Evolutionary conservation across 176 grass and related monocot genomes (phyloP), one percentile per base, ranked within the genome.

Genomic region (Oropetium thomaeum): DNA sequence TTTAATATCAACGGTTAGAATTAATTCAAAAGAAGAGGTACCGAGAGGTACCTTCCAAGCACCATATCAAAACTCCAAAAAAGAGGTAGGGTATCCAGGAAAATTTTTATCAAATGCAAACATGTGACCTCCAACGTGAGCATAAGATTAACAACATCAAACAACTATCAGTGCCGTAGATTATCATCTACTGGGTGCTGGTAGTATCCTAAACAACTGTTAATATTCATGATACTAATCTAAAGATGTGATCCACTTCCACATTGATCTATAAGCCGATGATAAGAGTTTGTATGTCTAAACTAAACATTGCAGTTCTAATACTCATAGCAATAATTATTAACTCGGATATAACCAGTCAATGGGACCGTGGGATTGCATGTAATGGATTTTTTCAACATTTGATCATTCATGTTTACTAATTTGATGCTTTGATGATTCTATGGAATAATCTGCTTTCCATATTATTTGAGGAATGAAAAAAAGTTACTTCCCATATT

Each of bases 241-340:
- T 71, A 27, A 64, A 71, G 4, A 54, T 78, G 57, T 70, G 34
- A 32, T 71, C 32, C 30, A 72, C 52, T 48, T 34, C 16, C 25
- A 22, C 42, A 42, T 77, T 41, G 31, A 80, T 67, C 9, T 0
- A 7, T 52, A 4, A 29, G 27, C 43, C 13, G 22, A 19, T 52
- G 42, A 74, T 69, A 40, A n/a, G 13, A 62, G 31, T 39, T 73
- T 85, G n/a, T 43, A 42, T 40, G 10, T 38, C 60, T 68, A 45
- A 23, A 11, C 19, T 79, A 32, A 52, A 29, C 22, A 52, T 74
- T 28, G 26, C 41, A 33, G 15, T 71, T 33, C 32, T 58, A 67
- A 22, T 59, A 49, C 39, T 67, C 3, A n/a, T 53, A 35, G 14
- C 37, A 62, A 31, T 86, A 33, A 74, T 43, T 40, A 32, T 62